A percentile compares a stretch with the other conserved stretches of the same genome.
Evolutionary conservation across 768 basidiomycete genomes (phyloP).

Genomic region (Tulasnella sp.): DNA sequence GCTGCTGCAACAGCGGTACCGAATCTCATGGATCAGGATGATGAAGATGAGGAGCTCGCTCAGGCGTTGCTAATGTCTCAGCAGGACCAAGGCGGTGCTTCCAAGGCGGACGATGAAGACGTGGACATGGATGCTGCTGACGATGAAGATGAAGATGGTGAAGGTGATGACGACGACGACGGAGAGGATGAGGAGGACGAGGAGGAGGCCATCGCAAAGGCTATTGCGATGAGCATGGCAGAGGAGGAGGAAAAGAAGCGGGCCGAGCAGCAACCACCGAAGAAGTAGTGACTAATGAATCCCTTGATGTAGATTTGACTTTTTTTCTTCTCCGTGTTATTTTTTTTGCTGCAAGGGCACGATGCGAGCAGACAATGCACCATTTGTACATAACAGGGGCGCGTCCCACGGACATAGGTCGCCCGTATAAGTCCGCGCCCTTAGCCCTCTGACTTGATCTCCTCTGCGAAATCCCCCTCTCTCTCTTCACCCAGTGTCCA

Average conservation of each 20-base stretch:
- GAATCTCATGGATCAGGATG: constrained; percentile 40
- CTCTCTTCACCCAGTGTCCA: not conserved
- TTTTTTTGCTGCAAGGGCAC: not conserved
- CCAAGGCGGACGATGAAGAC: constrained; percentile 27
- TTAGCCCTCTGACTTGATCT: not conserved
- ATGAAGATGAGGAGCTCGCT: constrained; percentile 70
- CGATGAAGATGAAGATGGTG: constrained; percentile 37
- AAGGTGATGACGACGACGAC: constrained; percentile 34
- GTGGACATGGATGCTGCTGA: constrained; percentile 45
- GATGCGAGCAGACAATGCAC: constrained; percentile 2
- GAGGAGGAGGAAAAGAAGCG: constrained; percentile 44
- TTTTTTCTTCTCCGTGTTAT: not conserved
- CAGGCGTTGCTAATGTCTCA: constrained; percentile 72
- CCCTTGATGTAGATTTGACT: not conserved
- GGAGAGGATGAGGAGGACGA: constrained; percentile 62
- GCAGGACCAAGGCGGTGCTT: constrained; percentile 35
- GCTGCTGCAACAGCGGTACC: constrained; percentile 25
- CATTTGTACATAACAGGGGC: not conserved
- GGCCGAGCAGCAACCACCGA: not conserved
- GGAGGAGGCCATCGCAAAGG: constrained; percentile 82
- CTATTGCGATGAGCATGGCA: constrained; percentile 92
- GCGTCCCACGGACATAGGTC: not conserved
- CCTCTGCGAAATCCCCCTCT: constrained; percentile 3
- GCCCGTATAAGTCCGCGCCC: constrained; percentile 1
- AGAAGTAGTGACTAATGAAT: not conserved